Conservation (phyloP, 192 early-diverging fungal species). For the Coemansia sp. region DNA sequence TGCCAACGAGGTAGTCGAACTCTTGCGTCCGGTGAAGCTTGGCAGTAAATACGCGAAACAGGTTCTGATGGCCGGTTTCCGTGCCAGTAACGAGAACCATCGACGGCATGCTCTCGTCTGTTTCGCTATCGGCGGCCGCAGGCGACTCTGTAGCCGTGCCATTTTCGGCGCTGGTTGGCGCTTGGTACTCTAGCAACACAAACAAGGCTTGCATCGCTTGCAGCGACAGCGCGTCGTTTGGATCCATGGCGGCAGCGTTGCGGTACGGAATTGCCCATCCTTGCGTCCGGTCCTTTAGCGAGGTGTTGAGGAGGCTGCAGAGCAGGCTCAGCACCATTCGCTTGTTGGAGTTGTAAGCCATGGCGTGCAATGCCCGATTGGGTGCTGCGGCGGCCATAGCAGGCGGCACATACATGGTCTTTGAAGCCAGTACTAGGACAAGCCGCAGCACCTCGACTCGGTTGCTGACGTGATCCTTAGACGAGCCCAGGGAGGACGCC, state of each 20-base stretch:
- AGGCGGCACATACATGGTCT: slow-evolving; percentile 75
- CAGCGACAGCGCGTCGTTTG: slow-evolving; percentile 74
- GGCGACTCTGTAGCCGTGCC: background rate
- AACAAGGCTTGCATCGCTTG: slow-evolving; percentile 65
- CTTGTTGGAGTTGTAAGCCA: slow-evolving; percentile 54
- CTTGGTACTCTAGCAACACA: slow-evolving; percentile 71
- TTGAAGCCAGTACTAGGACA: slow-evolving; percentile 76
- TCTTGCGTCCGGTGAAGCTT: slow-evolving; percentile 85
- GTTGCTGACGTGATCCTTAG: slow-evolving; percentile 70
- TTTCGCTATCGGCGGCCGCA: slow-evolving; percentile 4
- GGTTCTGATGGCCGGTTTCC: slow-evolving; percentile 60
- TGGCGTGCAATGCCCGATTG: slow-evolving; percentile 34
- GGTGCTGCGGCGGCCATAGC: slow-evolving; percentile 24
- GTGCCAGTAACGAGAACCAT: slow-evolving; percentile 41
- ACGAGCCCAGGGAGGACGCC: slow-evolving; percentile 66
- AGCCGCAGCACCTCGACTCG: slow-evolving; percentile 82
- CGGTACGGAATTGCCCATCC: slow-evolving; percentile 93
- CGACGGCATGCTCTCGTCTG: slow-evolving; percentile 32
- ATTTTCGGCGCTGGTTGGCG: slow-evolving; percentile 27
- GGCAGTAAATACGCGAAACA: slow-evolving; percentile 77
- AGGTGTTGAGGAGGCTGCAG: slow-evolving; percentile 88
- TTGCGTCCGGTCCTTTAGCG: slow-evolving; percentile 76
- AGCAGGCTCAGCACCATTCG: slow-evolving; percentile 76
- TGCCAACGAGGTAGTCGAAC: slow-evolving; percentile 78
- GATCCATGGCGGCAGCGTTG: slow-evolving; percentile 75